phyloP scores from a whole-genome alignment of 1,139 yeast genomes.

The Nadsonia starkeyi-henricii region DNA sequence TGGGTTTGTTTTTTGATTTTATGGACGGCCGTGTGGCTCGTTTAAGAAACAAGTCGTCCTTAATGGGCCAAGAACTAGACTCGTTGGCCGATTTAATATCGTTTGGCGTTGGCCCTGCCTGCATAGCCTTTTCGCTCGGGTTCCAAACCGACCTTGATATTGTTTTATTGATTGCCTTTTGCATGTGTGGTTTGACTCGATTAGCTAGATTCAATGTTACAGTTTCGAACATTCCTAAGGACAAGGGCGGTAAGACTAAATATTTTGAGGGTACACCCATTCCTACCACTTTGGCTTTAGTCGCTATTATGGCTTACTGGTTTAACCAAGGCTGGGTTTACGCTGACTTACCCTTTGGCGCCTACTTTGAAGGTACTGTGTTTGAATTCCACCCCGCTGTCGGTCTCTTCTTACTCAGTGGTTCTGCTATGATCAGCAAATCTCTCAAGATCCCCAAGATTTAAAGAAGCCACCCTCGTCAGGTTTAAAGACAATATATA shows the following conservation, averaged over 20 bases:
- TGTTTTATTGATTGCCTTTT: slow-evolving; percentile 65
- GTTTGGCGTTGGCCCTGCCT: slow-evolving; percentile 88
- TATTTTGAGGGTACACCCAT: slow-evolving; percentile 92
- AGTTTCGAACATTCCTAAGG: slow-evolving; percentile 85
- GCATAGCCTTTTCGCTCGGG: slow-evolving; percentile 85
- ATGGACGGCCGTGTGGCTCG: slow-evolving; percentile 97
- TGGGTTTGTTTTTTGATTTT: slow-evolving; percentile 89
- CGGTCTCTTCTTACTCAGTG: slow-evolving; percentile 56
- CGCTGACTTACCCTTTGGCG: slow-evolving; percentile 51
- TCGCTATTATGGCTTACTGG: slow-evolving; percentile 49
- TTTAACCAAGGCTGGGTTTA: slow-evolving; percentile 35
- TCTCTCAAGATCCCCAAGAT: slow-evolving; percentile 85
- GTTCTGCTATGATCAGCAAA: slow-evolving; percentile 86
- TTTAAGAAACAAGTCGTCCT: slow-evolving; percentile 76
- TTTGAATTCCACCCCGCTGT: slow-evolving; percentile 66
- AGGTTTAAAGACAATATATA: no score
- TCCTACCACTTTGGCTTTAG: slow-evolving; percentile 73
- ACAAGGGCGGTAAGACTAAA: slow-evolving; percentile 63
- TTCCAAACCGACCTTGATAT: slow-evolving; percentile 74
- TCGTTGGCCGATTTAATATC: slow-evolving; percentile 89
- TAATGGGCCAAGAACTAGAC: slow-evolving; percentile 96
- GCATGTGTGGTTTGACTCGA: slow-evolving; percentile 84
- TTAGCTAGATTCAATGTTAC: slow-evolving; percentile 92
- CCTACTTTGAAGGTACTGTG: slow-evolving; percentile 32
- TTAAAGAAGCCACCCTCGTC: no score